These are phyloP conservation scores for Diplodia corticola DNA, from an alignment of 2,329 filamentous ascomycete species.

Conservation along the genomic window DNA sequence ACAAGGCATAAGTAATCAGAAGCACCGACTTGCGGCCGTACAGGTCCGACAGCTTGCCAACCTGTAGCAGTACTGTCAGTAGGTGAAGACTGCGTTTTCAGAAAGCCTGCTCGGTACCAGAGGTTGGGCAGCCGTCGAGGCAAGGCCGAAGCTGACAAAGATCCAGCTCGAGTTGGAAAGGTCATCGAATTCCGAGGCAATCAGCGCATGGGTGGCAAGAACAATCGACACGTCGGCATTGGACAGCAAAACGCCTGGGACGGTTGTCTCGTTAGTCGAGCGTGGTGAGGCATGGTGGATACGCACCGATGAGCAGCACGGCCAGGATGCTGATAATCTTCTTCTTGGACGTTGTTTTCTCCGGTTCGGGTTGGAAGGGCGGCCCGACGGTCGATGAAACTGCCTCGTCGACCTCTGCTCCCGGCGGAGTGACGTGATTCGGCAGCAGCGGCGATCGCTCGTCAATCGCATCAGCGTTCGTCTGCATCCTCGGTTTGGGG, in stretches of 20 bases:
- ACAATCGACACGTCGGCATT: constrained; percentile 66
- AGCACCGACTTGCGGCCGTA: constrained; percentile 47
- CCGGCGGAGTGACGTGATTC: neutral
- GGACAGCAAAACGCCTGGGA: constrained; percentile 62
- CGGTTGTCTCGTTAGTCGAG: neutral
- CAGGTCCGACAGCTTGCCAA: constrained; percentile 49
- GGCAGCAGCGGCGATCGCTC: neutral
- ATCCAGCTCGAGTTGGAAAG: constrained; percentile 48
- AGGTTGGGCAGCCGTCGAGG: constrained; percentile 44
- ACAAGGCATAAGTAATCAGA: constrained; percentile 43
- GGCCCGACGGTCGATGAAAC: neutral
- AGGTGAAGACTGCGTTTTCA: too few relatives aligned
- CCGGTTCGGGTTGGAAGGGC: neutral
- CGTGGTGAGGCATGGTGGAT: too few relatives aligned
- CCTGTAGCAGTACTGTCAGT: constrained; percentile 27
- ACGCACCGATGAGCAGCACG: constrained; percentile 30
- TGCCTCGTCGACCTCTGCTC: neutral
- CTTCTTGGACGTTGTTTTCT: neutral
- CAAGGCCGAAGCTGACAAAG: constrained; percentile 47
- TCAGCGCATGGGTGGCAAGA: constrained; percentile 63
- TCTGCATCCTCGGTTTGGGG: neutral
- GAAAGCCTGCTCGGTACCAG: constrained; percentile 27
- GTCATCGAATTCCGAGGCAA: constrained; percentile 49
- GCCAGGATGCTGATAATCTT: constrained; percentile 27
- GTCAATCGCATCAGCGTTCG: neutral